Evolutionary conservation across 177 flowering plant species (phyloP).

Genomic region (Vitis hybrid): DNA sequence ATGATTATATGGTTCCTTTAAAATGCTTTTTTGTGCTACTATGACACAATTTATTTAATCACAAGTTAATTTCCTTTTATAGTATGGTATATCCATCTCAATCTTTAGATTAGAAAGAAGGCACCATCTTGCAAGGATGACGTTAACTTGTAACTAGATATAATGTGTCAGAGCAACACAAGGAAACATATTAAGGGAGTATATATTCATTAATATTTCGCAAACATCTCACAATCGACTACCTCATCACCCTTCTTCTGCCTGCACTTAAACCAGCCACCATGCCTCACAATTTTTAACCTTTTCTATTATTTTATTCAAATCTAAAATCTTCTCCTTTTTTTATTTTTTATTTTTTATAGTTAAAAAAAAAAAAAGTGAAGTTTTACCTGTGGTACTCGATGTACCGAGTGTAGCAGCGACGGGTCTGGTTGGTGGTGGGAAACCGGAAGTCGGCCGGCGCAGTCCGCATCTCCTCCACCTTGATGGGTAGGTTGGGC

Average conservation of each 20-base stretch:
- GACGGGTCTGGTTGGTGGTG: constrained; percentile 35
- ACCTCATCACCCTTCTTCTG: constrained; percentile 28
- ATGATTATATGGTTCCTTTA: too few relatives aligned
- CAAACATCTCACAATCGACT: constrained; percentile 34
- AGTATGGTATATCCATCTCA: too few relatives aligned
- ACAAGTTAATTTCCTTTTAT: too few relatives aligned
- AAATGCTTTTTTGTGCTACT: too few relatives aligned
- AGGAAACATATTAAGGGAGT: too few relatives aligned
- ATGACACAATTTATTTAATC: too few relatives aligned
- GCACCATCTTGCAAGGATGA: too few relatives aligned
- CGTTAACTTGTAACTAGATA: too few relatives aligned
- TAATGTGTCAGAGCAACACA: too few relatives aligned
- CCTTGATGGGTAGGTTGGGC: neutral
- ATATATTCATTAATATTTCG: constrained; percentile 14
- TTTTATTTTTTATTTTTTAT: neutral
- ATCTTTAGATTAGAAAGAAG: too few relatives aligned
- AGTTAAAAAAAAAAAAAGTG: too few relatives aligned
- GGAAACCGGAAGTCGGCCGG: constrained; percentile 29
- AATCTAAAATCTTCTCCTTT: too few relatives aligned
- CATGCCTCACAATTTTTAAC: neutral
- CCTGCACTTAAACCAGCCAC: constrained; percentile 21
- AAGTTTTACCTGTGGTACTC: constrained; percentile 32
- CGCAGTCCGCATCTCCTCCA: constrained; percentile 24
- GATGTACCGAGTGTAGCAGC: constrained; percentile 37
- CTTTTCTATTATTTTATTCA: neutral